Conservation (phyloP, 1,139 yeast species). For the Magnusiomyces starmeri region DNA sequence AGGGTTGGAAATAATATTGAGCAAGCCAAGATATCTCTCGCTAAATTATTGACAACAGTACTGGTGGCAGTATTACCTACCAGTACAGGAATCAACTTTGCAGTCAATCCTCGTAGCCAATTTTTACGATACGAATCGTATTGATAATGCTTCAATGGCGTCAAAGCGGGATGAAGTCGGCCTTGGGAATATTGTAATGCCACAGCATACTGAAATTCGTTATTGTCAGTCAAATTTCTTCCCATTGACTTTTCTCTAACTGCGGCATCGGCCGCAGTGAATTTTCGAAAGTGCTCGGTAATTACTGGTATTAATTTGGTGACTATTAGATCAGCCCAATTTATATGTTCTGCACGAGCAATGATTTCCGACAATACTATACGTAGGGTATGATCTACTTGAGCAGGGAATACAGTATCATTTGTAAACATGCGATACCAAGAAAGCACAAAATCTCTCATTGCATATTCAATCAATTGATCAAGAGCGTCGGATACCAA, state of each 20-base stretch:
- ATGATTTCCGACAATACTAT: slow-evolving; percentile 40
- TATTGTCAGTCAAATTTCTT: slow-evolving; percentile 35
- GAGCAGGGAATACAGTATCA: slow-evolving; percentile 42
- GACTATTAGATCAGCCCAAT: slow-evolving; percentile 53
- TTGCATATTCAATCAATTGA: slow-evolving; percentile 44
- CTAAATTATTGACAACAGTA: slow-evolving; percentile 42
- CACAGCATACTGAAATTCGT: slow-evolving; percentile 48
- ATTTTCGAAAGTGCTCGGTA: slow-evolving; percentile 56
- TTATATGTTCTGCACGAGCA: slow-evolving; percentile 39
- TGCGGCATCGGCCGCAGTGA: slow-evolving; percentile 43
- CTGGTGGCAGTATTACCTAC: slow-evolving; percentile 49
- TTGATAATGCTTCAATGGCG: slow-evolving; percentile 41
- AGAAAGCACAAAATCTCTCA: slow-evolving; percentile 52
- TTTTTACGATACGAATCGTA: slow-evolving; percentile 44
- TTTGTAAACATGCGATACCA: slow-evolving; percentile 56
- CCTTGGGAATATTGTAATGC: slow-evolving; percentile 53
- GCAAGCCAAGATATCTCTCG: slow-evolving; percentile 58
- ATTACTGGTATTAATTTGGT: slow-evolving; percentile 55
- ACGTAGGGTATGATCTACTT: slow-evolving; percentile 45
- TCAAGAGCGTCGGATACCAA: slow-evolving; percentile 49
- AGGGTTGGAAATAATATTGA: slow-evolving; percentile 50
- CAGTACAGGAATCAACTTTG: slow-evolving; percentile 44
- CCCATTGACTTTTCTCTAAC: slow-evolving; percentile 27
- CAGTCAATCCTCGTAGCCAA: slow-evolving; percentile 44
- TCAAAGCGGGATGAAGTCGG: slow-evolving; percentile 50